Conservation (phyloP, 164 flowering plant species). For the Chloranthus sessilifolius region DNA sequence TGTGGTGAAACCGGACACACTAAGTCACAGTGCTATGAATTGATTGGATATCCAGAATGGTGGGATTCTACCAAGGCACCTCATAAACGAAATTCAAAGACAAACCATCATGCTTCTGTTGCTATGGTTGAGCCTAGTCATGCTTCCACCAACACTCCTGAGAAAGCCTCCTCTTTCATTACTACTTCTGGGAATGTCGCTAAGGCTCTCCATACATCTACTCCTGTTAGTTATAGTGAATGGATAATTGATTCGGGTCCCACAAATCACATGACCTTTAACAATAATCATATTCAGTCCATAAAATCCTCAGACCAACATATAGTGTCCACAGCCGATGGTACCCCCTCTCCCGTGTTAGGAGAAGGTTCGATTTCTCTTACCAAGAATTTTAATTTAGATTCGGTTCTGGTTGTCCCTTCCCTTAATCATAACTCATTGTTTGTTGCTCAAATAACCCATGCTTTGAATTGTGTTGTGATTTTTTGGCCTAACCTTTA, state of each 20-base stretch:
- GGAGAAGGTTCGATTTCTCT: slow-evolving; percentile 2
- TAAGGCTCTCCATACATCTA: slow-evolving; percentile 1
- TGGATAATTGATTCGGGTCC: no score
- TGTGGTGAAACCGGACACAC: slow-evolving; percentile 7
- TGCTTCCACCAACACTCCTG: no score
- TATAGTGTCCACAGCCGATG: slow-evolving; percentile 6
- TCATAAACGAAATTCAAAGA: background rate
- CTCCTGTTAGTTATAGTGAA: background rate
- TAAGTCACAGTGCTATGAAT: slow-evolving; percentile 5
- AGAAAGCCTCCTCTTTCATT: background rate
- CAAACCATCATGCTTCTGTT: background rate
- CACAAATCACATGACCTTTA: slow-evolving; percentile 1
- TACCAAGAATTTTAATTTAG: background rate
- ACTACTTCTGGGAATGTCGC: background rate
- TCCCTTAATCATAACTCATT: slow-evolving; percentile 6
- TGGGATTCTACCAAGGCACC: no score
- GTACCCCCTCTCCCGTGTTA: slow-evolving; percentile 6
- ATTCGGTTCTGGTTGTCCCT: slow-evolving; percentile 14
- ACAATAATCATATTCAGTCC: background rate
- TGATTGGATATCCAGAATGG: slow-evolving; percentile 12
- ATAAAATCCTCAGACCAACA: background rate
- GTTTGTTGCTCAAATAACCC: slow-evolving; percentile 12
- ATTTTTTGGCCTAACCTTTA: slow-evolving; percentile 8
- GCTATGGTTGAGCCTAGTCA: background rate
- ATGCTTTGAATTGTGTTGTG: slow-evolving; percentile 6